Conservation (phyloP, 345 rosid genomes). For the Draba incana region DNA sequence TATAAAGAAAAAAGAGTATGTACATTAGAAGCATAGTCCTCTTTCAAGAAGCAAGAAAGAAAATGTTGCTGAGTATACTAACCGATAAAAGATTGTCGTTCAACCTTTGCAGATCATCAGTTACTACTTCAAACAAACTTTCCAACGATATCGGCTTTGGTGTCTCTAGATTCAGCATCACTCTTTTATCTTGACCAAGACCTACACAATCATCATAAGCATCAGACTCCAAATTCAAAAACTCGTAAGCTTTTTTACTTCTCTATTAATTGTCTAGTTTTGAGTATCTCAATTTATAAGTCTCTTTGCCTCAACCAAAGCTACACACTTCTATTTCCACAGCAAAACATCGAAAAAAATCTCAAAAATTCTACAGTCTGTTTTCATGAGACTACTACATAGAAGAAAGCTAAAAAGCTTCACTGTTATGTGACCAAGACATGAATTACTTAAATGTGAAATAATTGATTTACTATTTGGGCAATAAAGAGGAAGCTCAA, state of each 20-base stretch:
- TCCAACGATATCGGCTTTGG: slow-evolving; percentile 56
- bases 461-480: too few species aligned
- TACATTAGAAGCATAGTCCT: slow-evolving; percentile 1
- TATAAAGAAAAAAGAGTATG: slow-evolving; percentile 49
- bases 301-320: slow-evolving; percentile 12
- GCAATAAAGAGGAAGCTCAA: too few species aligned
- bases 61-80: slow-evolving; percentile 40
- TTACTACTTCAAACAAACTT: slow-evolving; percentile 73
- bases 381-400: too few species aligned
- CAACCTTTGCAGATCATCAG: slow-evolving; percentile 77
- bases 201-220: slow-evolving; percentile 39
- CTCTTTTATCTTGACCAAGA: slow-evolving; percentile 54
- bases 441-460: not conserved
- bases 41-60: not conserved
- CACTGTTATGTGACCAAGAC: not conserved
- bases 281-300: slow-evolving; percentile 9
- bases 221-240: not conserved
- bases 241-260: not conserved
- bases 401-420: too few species aligned
- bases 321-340: slow-evolving; percentile 6
- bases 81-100: slow-evolving; percentile 91
- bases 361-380: not conserved
- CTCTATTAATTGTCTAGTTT: not conserved
- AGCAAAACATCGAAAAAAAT: not conserved
- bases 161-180: slow-evolving; percentile 53